phyloP scores from a whole-genome alignment of 805 yeast species.

The Saturnispora dispora region DNA sequence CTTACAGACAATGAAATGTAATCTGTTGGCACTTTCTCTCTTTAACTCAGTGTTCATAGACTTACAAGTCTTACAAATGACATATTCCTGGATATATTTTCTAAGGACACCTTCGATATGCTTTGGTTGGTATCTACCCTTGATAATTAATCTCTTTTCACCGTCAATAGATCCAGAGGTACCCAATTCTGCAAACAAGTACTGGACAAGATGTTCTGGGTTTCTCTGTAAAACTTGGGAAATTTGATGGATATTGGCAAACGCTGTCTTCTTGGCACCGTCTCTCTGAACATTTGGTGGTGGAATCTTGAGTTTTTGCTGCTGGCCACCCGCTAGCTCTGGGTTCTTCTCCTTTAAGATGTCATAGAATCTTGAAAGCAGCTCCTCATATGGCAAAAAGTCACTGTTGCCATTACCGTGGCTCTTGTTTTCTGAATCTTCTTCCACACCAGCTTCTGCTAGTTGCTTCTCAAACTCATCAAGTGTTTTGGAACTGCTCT shows the following conservation, averaged over 20 bases:
- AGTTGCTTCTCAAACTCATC: slow-evolving; percentile 83
- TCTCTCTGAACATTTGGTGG: slow-evolving; percentile 97
- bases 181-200: slow-evolving; percentile 96
- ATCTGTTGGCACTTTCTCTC: slow-evolving; percentile 93
- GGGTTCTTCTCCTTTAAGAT: slow-evolving; percentile 91
- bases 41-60: slow-evolving; percentile 92
- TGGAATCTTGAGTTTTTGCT: slow-evolving; percentile 91
- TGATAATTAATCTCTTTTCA: slow-evolving; percentile 90
- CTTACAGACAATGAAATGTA: slow-evolving; percentile 95
- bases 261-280: slow-evolving; percentile 92
- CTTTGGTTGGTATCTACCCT: slow-evolving; percentile 97
- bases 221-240: slow-evolving; percentile 91
- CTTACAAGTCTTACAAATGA: slow-evolving; percentile 97
- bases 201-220: slow-evolving; percentile 95
- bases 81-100: slow-evolving; percentile 94
- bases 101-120: slow-evolving; percentile 94
- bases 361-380: slow-evolving; percentile 76
- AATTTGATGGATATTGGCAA: slow-evolving; percentile 92
- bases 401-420: slow-evolving; percentile 45
- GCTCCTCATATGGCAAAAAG: slow-evolving; percentile 57
- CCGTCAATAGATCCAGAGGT: slow-evolving; percentile 99
- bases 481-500: slow-evolving; percentile 55
- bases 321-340: slow-evolving; percentile 94
- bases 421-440: slow-evolving; percentile 21
- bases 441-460: slow-evolving; percentile 81